These are phyloP conservation scores for Colletotrichum caudatum DNA, from an alignment of 2,329 filamentous ascomycete species.

Conservation along the genomic window DNA sequence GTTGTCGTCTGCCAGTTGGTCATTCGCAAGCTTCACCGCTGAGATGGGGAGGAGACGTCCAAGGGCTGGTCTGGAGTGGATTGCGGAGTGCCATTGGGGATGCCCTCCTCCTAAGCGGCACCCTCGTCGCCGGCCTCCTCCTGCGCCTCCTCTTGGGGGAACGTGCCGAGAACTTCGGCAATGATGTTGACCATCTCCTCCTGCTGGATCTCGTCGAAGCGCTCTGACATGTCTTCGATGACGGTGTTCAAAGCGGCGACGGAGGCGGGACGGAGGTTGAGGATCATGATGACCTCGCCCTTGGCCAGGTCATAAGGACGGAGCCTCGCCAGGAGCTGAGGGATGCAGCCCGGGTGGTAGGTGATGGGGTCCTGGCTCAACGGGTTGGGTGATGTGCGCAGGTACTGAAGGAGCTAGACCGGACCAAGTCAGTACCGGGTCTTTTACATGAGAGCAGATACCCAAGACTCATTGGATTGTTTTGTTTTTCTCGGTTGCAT, in stretches of 20 bases:
- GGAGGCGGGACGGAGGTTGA: constrained; percentile 73
- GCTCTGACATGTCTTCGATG: constrained; percentile 73
- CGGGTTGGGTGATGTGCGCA: constrained; percentile 66
- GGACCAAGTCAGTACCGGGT: constrained; percentile 38
- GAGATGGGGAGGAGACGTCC: constrained; percentile 35
- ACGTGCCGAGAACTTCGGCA: constrained; percentile 67
- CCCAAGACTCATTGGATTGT: constrained; percentile 23
- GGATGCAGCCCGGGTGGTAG: constrained; percentile 66
- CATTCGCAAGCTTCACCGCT: background rate
- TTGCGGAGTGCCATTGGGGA: constrained; percentile 7
- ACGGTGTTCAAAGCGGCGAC: constrained; percentile 70
- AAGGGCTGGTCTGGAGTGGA: constrained; percentile 40
- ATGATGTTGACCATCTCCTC: constrained; percentile 68
- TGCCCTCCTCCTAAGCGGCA: constrained; percentile 44
- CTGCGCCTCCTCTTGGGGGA: constrained; percentile 49
- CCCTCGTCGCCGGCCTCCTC: constrained; percentile 52
- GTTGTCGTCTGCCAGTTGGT: background rate
- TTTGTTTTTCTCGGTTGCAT: background rate
- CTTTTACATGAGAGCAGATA: constrained; percentile 22
- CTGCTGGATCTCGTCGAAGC: constrained; percentile 71
- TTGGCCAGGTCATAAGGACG: constrained; percentile 72
- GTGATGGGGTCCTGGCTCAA: constrained; percentile 66
- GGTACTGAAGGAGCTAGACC: constrained; percentile 69
- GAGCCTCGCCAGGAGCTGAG: constrained; percentile 66
- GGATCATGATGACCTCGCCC: constrained; percentile 75